Percentiles rank a stretch among this genome's conserved stretches.
These are phyloP conservation scores for Quercus tomentella DNA, from an alignment of 331 rosid genomes.

Conservation along the genomic window DNA sequence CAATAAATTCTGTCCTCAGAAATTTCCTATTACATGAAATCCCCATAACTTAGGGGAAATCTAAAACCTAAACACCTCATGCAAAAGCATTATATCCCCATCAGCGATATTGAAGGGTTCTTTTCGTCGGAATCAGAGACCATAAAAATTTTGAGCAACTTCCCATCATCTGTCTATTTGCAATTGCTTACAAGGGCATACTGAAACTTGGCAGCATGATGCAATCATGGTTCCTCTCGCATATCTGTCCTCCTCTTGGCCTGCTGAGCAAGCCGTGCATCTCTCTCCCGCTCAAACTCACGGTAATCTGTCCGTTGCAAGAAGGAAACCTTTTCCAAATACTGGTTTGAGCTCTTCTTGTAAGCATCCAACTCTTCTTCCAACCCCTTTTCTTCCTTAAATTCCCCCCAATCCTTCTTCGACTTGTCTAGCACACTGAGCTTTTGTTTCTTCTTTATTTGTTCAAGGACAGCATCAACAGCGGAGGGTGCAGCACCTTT, in stretches of 20 bases:
- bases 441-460: conserved; percentile 88
- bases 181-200: conserved; percentile 4
- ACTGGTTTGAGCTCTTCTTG: conserved; percentile 96
- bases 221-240: conserved; percentile 63
- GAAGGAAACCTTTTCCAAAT: conserved; percentile 82
- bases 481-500: conserved; percentile 74
- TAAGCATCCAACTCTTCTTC: conserved; percentile 92
- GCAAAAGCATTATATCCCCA: conserved; percentile 18
- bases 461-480: conserved; percentile 86
- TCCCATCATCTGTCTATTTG: not conserved
- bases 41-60: conserved; percentile 3
- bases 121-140: conserved; percentile 3
- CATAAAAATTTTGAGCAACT: conserved; percentile 7
- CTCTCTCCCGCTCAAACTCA: conserved; percentile 96
- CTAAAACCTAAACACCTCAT: conserved; percentile 16
- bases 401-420: conserved; percentile 98
- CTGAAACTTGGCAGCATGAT: conserved; percentile 7
- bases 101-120: conserved; percentile 3
- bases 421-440: conserved; percentile 97
- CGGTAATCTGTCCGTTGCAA: conserved; percentile 93
- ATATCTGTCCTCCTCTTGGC: conserved; percentile 77
- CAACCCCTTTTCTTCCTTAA: conserved; percentile 78
- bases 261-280: conserved; percentile 82
- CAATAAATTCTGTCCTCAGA: conserved; percentile 6
- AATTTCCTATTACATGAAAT: not conserved